Conservation (phyloP, 495 filamentous ascomycete species). For the Penicillium paradoxum region DNA sequence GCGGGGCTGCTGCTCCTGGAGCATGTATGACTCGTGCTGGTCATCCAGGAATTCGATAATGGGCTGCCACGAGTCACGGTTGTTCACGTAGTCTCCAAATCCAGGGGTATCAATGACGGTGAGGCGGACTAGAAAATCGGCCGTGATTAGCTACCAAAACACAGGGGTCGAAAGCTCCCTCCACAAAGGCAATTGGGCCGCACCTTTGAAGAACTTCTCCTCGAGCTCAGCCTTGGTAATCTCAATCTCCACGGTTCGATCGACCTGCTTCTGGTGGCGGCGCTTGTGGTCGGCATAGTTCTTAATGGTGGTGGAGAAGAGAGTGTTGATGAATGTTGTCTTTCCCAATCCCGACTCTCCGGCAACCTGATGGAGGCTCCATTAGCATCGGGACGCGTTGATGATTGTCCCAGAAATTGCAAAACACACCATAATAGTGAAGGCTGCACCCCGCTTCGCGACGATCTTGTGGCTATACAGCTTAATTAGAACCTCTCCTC, state of each 20-base stretch:
- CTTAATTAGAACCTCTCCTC: constrained; percentile 30
- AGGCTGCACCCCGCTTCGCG: constrained; percentile 96
- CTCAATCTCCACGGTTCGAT: constrained; percentile 99
- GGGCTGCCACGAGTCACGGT: constrained; percentile 98
- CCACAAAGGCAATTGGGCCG: background rate
- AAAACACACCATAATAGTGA: constrained; percentile 89
- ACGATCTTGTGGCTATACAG: constrained; percentile 89
- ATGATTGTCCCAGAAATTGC: constrained; percentile 4
- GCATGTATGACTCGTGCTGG: constrained; percentile 99
- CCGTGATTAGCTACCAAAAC: constrained; percentile 12
- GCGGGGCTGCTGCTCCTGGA: constrained; percentile 98
- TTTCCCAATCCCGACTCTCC: constrained; percentile 98
- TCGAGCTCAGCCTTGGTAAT: constrained; percentile 99
- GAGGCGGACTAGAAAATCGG: constrained; percentile 66
- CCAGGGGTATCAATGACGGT: constrained; percentile 98
- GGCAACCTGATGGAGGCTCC: constrained; percentile 61
- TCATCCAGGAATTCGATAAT: constrained; percentile 99
- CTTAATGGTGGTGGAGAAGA: constrained; percentile 99
- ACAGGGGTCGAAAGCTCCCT: background rate
- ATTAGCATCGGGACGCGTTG: constrained; percentile 27
- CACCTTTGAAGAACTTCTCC: constrained; percentile 99
- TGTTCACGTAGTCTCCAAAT: constrained; percentile 99
- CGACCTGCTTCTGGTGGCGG: constrained; percentile 96
- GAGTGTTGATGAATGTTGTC: constrained; percentile 99
- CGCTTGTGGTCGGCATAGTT: constrained; percentile 99